Conservation (phyloP, 495 filamentous ascomycete species). For the Lophium mytilinum region DNA sequence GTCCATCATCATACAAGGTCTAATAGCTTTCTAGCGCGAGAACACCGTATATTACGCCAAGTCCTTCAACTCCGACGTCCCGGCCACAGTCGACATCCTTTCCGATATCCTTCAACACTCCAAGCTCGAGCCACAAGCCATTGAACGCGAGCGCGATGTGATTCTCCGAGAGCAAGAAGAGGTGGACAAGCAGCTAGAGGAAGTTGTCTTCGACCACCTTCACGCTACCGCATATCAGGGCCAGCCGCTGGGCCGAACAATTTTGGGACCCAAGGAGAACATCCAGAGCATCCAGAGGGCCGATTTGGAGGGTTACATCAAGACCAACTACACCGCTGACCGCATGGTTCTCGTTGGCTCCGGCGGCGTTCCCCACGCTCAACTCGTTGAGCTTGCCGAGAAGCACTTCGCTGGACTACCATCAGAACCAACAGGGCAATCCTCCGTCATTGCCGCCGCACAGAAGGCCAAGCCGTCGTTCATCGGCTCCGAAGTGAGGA, state of each 20-base stretch:
- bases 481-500: conserved; percentile 86
- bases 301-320: conserved; percentile 92
- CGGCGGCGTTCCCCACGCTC: conserved; percentile 85
- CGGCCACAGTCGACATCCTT: conserved; percentile 92
- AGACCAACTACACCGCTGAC: conserved; percentile 97
- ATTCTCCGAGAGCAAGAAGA: conserved; percentile 98
- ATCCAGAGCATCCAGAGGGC: conserved; percentile 88
- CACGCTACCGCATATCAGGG: conserved; percentile 96
- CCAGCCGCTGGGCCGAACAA: conserved; percentile 94
- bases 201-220: conserved; percentile 98
- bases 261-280: conserved; percentile 95
- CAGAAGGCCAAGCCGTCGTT: conserved; percentile 88
- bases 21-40: conserved; percentile 58
- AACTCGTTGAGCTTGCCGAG: conserved; percentile 92
- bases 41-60: conserved; percentile 99
- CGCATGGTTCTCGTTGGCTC: conserved; percentile 98
- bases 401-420: conserved; percentile 83
- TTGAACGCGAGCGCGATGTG: conserved; percentile 95
- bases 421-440: conserved; percentile 60
- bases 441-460: conserved; percentile 52
- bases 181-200: conserved; percentile 98
- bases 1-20: background rate
- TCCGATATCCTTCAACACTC: conserved; percentile 99
- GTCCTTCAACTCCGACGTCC: conserved; percentile 94
- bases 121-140: conserved; percentile 83